Conservation (phyloP, 371 early-diverging fungal genomes). For the Mortierella sp. region DNA sequence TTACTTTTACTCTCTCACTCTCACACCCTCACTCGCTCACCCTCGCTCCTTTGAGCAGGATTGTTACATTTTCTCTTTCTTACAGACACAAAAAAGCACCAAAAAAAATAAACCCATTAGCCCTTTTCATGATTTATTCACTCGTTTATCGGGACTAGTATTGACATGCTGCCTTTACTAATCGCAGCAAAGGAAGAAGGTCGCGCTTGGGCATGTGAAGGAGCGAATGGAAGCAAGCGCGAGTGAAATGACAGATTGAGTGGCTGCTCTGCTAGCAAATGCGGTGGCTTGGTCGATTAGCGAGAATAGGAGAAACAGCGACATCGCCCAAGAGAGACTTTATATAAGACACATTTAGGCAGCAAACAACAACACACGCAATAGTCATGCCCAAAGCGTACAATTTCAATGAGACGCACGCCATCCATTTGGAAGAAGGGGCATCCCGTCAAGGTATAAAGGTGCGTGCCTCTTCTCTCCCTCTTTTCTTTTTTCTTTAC, state of each 20-base stretch:
- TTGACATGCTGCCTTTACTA: not conserved
- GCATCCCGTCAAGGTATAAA: not conserved
- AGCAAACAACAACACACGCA: not conserved
- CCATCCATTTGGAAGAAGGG: not conserved
- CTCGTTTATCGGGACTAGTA: not conserved
- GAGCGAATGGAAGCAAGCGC: not conserved
- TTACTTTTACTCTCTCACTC: no score
- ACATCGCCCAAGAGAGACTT: not conserved
- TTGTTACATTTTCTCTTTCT: not conserved
- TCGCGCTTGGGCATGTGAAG: not conserved
- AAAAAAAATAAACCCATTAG: slow-evolving; percentile 2
- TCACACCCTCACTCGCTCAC: not conserved
- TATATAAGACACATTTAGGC: not conserved
- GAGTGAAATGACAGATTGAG: not conserved
- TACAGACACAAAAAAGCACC: slow-evolving; percentile 9
- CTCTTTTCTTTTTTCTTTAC: not conserved
- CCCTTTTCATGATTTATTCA: not conserved
- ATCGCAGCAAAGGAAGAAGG: not conserved
- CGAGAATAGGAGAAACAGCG: not conserved
- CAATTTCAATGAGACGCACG: not conserved
- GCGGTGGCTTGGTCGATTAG: not conserved
- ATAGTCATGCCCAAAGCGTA: not conserved
- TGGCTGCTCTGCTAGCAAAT: not conserved
- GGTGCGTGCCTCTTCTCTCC: not conserved
- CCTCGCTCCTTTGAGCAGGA: not conserved